Conservation (phyloP, 805 yeast genomes). For the Kuraishia floccosa region DNA sequence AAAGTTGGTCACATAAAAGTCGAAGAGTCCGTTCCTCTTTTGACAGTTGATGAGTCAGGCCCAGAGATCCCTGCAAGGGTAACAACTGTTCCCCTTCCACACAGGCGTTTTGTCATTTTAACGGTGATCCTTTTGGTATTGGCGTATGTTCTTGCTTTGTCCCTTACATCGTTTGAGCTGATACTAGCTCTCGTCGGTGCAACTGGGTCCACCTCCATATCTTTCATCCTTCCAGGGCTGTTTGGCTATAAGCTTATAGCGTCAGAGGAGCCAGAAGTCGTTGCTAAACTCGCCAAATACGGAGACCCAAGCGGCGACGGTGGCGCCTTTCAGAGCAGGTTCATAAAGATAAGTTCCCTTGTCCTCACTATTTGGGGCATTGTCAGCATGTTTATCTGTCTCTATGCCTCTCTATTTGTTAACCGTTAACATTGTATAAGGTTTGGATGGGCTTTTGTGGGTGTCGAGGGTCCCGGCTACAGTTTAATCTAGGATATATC, state of each 20-base stretch:
- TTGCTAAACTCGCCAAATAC: constrained; percentile 2
- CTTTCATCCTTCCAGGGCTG: constrained; percentile 69
- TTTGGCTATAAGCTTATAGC: constrained; percentile 55
- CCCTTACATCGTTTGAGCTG: constrained; percentile 53
- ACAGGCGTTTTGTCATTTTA: constrained; percentile 32
- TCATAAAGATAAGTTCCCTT: constrained; percentile 15
- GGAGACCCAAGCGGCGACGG: constrained; percentile 11
- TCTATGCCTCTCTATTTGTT: constrained; percentile 36
- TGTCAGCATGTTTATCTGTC: constrained; percentile 40
- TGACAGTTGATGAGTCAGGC: neutral
- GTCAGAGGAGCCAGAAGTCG: constrained; percentile 4
- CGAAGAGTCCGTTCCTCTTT: neutral
- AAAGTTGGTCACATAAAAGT: constrained; percentile 2
- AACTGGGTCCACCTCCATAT: constrained; percentile 72
- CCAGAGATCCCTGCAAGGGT: constrained; percentile 6
- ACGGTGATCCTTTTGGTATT: constrained; percentile 32
- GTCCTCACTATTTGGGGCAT: constrained; percentile 41
- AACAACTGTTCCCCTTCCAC: constrained; percentile 32
- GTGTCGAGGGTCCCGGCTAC: too few species aligned
- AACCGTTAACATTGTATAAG: constrained; percentile 1
- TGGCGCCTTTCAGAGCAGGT: constrained; percentile 3
- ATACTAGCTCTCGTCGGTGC: constrained; percentile 71
- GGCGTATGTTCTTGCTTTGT: constrained; percentile 46
- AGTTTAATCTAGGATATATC: too few species aligned
- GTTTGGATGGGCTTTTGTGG: too few species aligned